Base-by-base conservation (phyloP, 805 yeast species). In the Kazachstania martiniae region DNA sequence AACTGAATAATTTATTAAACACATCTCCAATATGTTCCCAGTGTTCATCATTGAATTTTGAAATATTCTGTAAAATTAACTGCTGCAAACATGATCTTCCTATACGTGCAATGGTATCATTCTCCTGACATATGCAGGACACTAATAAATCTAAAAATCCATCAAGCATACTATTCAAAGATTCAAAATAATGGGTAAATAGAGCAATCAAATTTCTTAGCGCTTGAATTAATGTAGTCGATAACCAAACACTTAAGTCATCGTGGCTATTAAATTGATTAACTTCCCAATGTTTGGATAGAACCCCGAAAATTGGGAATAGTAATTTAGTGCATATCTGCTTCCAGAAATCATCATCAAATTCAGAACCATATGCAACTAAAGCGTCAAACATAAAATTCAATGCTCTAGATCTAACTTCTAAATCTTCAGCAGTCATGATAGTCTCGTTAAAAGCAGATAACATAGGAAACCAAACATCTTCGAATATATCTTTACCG, bases 171-270 rank as follows among this genome's bases (percentile, higher is more conserved):
- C 72, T 66, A 44, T 77, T 77, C 49, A 91, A 70, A 3, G 77
- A 69, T 26, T 72, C 82, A 53, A 87, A 91, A 58, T 82, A 89
- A 41, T 77, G 81, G 0, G 86, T 72, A 49, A 89, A 82, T 35
- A 91, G 62, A 1, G 82, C 77, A 46, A 89, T 77, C 77, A 86
- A 72, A 47, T 83, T 83, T 54, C 93, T 74, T 51, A 93, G 64
- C 0, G 97, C 97, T 58, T 91, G 98, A 41, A 93, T 86, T 57
- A 91, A 69, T 1, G 99, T 91, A 0, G 98, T 87, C 0, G 95
- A 85, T 29, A 91, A 62, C 99, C 99, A 91, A 10, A 93, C 94
- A 29, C 95, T 83, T 44, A 85, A 58, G 39, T 82, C 93, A 54
- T 89, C 98, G 44, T 77, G 82, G 33, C 70, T 71, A 42, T 71